These are phyloP conservation scores for Setaria viridis DNA, from an alignment of 202 grass and related monocot species.

Conservation along the genomic window DNA sequence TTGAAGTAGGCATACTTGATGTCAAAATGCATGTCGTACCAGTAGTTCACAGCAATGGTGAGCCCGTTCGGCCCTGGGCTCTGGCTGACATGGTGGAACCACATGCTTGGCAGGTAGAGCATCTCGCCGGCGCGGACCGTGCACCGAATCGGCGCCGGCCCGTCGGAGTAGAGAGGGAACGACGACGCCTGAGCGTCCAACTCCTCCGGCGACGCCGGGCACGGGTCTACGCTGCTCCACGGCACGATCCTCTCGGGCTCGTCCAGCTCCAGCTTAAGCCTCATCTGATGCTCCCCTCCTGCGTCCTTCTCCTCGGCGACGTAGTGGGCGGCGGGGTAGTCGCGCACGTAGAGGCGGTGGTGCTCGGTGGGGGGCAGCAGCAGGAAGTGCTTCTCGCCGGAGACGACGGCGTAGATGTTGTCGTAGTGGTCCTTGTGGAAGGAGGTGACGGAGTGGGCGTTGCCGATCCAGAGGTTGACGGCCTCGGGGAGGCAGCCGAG, in stretches of 20 bases:
- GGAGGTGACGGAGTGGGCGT: conserved; percentile 70
- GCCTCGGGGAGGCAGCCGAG: conserved; percentile 89
- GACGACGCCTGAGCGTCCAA: conserved; percentile 50
- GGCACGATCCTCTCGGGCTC: conserved; percentile 71
- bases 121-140: conserved; percentile 90
- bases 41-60: conserved; percentile 96
- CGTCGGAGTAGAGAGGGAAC: conserved; percentile 86
- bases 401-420: conserved; percentile 88
- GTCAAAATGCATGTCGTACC: conserved; percentile 99
- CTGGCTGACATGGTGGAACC: conserved; percentile 97
- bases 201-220: conserved; percentile 62
- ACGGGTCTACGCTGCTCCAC: conserved; percentile 92
- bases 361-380: conserved; percentile 83
- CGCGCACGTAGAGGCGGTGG: conserved; percentile 83
- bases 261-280: conserved; percentile 70
- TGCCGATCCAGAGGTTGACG: conserved; percentile 94
- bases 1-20: conserved; percentile 97
- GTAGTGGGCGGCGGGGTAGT: conserved; percentile 74
- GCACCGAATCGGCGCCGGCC: conserved; percentile 72
- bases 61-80: conserved; percentile 72
- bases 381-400: conserved; percentile 91
- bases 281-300: conserved; percentile 23
- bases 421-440: conserved; percentile 99
- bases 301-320: conserved; percentile 28
- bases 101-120: conserved; percentile 96